phyloP scores from a whole-genome alignment of 2,329 filamentous ascomycete species.

The Fusarium newnesense region DNA sequence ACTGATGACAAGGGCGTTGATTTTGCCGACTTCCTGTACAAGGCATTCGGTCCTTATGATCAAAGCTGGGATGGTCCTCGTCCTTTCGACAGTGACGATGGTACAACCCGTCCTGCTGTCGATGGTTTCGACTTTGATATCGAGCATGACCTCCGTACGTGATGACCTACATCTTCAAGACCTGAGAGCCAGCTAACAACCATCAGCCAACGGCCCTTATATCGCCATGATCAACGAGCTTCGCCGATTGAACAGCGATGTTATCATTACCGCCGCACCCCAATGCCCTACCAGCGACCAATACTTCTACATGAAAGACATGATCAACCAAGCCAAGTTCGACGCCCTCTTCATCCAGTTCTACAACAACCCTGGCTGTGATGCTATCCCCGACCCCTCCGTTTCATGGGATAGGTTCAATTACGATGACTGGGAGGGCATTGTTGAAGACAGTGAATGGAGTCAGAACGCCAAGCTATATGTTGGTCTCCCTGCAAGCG shows the following conservation, averaged over 20 bases:
- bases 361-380: slow-evolving; percentile 58
- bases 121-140: slow-evolving; percentile 59
- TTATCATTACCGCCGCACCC: slow-evolving; percentile 57
- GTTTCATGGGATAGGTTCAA: slow-evolving; percentile 51
- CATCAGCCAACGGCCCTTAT: slow-evolving; percentile 49
- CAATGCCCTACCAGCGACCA: slow-evolving; percentile 52
- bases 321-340: slow-evolving; percentile 55
- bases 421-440: slow-evolving; percentile 54
- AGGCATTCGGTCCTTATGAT: slow-evolving; percentile 52
- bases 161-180: neutral
- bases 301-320: slow-evolving; percentile 49
- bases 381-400: slow-evolving; percentile 46
- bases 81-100: slow-evolving; percentile 50
- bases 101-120: slow-evolving; percentile 42
- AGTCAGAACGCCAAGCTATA: slow-evolving; percentile 58
- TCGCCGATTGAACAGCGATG: slow-evolving; percentile 44
- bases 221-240: slow-evolving; percentile 52
- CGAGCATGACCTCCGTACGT: slow-evolving; percentile 49
- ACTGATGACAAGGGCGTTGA: slow-evolving; percentile 45
- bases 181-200: neutral
- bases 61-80: slow-evolving; percentile 48
- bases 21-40: slow-evolving; percentile 54
- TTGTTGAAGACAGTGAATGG: slow-evolving; percentile 47
- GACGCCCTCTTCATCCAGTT: slow-evolving; percentile 60
- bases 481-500: slow-evolving; percentile 54